Base-by-base conservation (phyloP, 805 yeast genomes). In the Candida pini region DNA sequence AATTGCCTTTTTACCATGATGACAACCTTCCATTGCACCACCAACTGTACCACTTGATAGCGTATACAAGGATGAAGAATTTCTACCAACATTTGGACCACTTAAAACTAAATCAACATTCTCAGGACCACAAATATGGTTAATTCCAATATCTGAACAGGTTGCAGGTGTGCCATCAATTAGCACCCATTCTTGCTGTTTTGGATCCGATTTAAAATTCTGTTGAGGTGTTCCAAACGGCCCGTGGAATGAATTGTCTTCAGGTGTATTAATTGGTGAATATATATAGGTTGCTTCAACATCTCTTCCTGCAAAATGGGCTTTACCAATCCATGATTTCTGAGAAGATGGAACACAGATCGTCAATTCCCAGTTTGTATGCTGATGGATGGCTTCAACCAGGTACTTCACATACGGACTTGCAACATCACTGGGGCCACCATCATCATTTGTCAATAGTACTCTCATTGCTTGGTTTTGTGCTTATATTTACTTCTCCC, bases 241-340 rank as follows among this genome's bases (percentile, higher is more conserved):
- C 0, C 94, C 96, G 48, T 63, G 67, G 56, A 56, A 86, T 14
- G 66, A 63, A 53, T 70, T 76, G 38, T 69, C 78, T 60, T 44
- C 66, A 38, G 68, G 63, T 10, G 41, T 35, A 14, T 60, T 53
- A 12, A 66, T 56, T 1, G 74, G 67, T 14, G 83, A 71, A 49
- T 84, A 84, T n/a, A 81, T 66, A 52, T 76, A 84, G 2, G 73
- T 65, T 2, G 82, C 73, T 2, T 74, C 62, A 26, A 82, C 63
- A 18, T 75, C 71, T 43, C 73, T 70, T 6, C 87, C 90, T 0
- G 94, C 94, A 51, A 92, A 78, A 64, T 89, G 97, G 5, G 98
- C 97, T 58, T 92, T 92, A 24, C 96, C 96, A 38, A 88, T 90
- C 98, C 98, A 92, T 10, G 97, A 89, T 48, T 92, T 67, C 49